Evolutionary conservation across 2,329 filamentous ascomycete species (phyloP).

Genomic region (Clarireedia monteithiana): DNA sequence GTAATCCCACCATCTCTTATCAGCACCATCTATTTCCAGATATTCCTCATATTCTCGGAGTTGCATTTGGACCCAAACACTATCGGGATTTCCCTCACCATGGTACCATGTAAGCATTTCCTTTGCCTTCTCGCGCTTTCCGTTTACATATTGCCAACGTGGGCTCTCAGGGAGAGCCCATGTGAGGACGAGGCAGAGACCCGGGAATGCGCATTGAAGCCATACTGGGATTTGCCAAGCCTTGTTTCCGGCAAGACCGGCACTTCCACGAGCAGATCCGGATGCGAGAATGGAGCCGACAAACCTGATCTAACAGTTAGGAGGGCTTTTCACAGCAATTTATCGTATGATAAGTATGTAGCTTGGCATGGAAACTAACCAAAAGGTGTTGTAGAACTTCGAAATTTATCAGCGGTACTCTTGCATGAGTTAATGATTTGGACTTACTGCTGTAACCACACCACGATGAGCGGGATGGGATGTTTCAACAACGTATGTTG

Average conservation of each 20-base stretch:
- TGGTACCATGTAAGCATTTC: slow-evolving; percentile 40
- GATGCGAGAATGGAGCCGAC: slow-evolving; percentile 46
- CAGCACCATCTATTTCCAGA: slow-evolving; percentile 40
- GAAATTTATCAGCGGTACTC: not conserved
- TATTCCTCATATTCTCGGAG: slow-evolving; percentile 42
- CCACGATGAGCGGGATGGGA: slow-evolving; percentile 38
- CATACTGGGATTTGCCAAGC: slow-evolving; percentile 44
- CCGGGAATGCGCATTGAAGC: slow-evolving; percentile 44
- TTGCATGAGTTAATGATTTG: not conserved
- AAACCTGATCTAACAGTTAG: slow-evolving; percentile 30
- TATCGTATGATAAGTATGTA: slow-evolving; percentile 17
- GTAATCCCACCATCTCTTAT: slow-evolving; percentile 50
- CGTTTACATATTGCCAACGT: slow-evolving; percentile 34
- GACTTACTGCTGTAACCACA: slow-evolving; percentile 27
- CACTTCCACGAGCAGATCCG: slow-evolving; percentile 43
- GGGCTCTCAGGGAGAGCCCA: slow-evolving; percentile 42
- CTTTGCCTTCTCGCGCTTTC: slow-evolving; percentile 30
- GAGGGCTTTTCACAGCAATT: slow-evolving; percentile 7
- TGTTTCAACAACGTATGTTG: slow-evolving; percentile 39
- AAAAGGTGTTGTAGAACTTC: slow-evolving; percentile 24
- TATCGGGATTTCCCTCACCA: slow-evolving; percentile 41
- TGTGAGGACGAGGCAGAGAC: slow-evolving; percentile 37
- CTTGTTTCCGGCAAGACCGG: slow-evolving; percentile 31
- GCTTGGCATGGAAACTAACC: slow-evolving; percentile 11
- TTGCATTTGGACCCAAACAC: slow-evolving; percentile 44